Base-by-base conservation (phyloP, 2,329 filamentous ascomycete genomes). In the Epichloe coenophiala region DNA sequence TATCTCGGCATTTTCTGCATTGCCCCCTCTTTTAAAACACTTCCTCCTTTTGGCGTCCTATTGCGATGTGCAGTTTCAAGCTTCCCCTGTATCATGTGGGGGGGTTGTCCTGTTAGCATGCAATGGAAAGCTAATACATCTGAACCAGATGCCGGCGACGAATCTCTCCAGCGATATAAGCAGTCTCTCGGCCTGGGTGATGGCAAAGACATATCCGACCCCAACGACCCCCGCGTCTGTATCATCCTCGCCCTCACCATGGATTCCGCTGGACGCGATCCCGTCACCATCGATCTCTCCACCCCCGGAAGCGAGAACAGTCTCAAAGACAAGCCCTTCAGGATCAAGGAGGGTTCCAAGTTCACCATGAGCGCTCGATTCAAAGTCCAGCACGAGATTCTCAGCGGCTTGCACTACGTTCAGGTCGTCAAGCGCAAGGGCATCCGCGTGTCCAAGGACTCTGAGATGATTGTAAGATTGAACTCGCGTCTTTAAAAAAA, bases 101-200 rank as follows among this genome's bases (percentile, higher is more conserved):
- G 36, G 23, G 8, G 15, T 33, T 33, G 13, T 48, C 4, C n/a
- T 33, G 21, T 43, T 8, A 19, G 3, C 31, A 37, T 6, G 13
- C 27, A 21, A 6, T 48, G 4, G 21, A 36, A 12, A 33, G 17
- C 40, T 49, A 43, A 49, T 9, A 17, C 23, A 49, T 31, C 13
- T 19, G 1, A 23, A 13, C 9, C 23, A 83, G 76, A 83, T 62
- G 74, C 76, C 59, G 73, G 86, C 62, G 93, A 98, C 68, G 91
- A 97, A 70, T 93, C 91, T 55, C 84, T 98, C 61, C 87, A 94
- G 72, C 86, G 91, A 63, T 98, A 95, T 86, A 98, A 98, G 76
- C 81, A 91, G 64, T 97, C 91, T 12, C 84, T 98, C 54, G 93
- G 93, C 59, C 82, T 97, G 54, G 81, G 83, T 56, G 82, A 81